Evolutionary conservation across 148 eudicot species (phyloP).

Genomic region (Rhododendron vialii): DNA sequence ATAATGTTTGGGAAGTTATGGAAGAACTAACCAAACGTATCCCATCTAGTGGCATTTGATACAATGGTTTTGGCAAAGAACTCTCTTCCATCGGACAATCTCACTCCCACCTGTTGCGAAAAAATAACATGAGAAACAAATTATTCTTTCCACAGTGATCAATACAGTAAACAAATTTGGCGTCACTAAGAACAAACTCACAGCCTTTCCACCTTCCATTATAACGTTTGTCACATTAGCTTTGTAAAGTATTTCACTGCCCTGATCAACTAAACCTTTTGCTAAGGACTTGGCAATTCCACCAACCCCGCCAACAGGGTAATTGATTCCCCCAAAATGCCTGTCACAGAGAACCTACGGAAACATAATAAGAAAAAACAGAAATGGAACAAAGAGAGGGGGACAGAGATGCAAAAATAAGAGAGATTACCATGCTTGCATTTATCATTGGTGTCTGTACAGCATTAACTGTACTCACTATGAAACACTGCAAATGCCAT

Average conservation of each 20-base stretch:
- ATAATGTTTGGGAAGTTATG: background rate
- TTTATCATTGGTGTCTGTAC: slow-evolving; percentile 95
- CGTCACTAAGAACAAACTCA: slow-evolving; percentile 32
- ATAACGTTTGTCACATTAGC: slow-evolving; percentile 81
- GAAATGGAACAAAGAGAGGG: slow-evolving; percentile 5
- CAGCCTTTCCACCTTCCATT: slow-evolving; percentile 76
- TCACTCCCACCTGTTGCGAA: slow-evolving; percentile 68
- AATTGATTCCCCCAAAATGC: slow-evolving; percentile 97
- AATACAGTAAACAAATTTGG: background rate
- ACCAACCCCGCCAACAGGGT: slow-evolving; percentile 97
- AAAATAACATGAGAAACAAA: slow-evolving; percentile 8
- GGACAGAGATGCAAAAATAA: slow-evolving; percentile 8
- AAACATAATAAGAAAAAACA: slow-evolving; percentile 16
- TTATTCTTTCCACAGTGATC: background rate
- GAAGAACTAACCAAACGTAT: slow-evolving; percentile 77
- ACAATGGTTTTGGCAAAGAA: slow-evolving; percentile 76
- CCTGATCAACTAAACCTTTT: slow-evolving; percentile 76
- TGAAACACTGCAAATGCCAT: slow-evolving; percentile 72
- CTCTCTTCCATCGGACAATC: slow-evolving; percentile 78
- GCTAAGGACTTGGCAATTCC: slow-evolving; percentile 85
- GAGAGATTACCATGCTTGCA: slow-evolving; percentile 86
- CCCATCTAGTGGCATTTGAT: slow-evolving; percentile 99
- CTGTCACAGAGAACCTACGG: slow-evolving; percentile 94
- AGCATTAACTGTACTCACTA: slow-evolving; percentile 96
- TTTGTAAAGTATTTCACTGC: slow-evolving; percentile 87